Base-by-base conservation (phyloP, 2,329 filamentous ascomycete genomes). In the Penicillium brevicompactum region DNA sequence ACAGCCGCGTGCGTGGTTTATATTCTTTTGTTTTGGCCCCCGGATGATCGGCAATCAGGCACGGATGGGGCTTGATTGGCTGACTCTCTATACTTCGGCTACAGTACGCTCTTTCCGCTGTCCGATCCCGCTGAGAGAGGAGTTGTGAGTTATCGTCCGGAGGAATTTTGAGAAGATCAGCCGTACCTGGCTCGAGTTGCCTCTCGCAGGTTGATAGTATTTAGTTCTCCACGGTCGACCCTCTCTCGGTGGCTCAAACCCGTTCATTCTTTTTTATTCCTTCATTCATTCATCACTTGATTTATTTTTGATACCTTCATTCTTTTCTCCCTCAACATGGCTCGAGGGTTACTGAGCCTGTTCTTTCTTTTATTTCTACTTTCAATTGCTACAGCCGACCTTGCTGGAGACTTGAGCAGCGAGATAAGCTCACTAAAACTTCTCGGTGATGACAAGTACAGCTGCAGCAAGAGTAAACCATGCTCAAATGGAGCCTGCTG, bases 401-500 rank as follows among this genome's bases (percentile, higher is more conserved):
- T 31, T 31, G 10, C 30, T 31, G 30, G 30, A 2, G 30, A 31
- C 30, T 10, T 31, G 30, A 31, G 30, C 30, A 31, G 30, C 30
- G 30, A 31, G 30, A 31, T 31, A 31, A 31, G 30, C 30, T 31
- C 30, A 31, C 30, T 31, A 7, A 31, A 31, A 31, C 30, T 31
- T 31, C 30, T 31, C 30, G 30, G 30, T 31, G 14, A 34, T 13
- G 32, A 34, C 32, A 10, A 2, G 3, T 43, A 27, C 18, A 22
- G 6, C 5, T 48, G 43, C 21, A 43, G 14, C 11, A 37, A 42
- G 5, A 22, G 16, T 27, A 50, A 41, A 6, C 47, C 37, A 24
- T 50, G 47, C 24, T 2, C 3, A 1, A 50, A 38, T 8, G 24
- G 41, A 21, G 47, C 49, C 18, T 58, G 52, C 43, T 52, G 48